Percentiles rank a stretch among this genome's conserved stretches.
These are phyloP conservation scores for Fraxinus sp. DNA, from an alignment of 305 asterid genomes.

Conservation along the genomic window DNA sequence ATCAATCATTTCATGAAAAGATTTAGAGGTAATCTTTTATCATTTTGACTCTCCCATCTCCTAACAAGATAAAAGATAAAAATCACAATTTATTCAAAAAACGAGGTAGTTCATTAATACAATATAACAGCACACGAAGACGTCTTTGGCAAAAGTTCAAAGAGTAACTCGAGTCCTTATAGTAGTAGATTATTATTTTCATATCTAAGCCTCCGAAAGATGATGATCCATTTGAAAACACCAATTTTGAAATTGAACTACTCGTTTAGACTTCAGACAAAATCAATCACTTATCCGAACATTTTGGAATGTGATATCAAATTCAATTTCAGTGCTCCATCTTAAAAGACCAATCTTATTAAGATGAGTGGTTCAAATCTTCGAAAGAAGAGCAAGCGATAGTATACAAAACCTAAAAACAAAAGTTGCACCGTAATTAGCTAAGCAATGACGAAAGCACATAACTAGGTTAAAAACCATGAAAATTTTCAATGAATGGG, in stretches of 20 bases:
- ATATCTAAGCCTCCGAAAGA: background rate
- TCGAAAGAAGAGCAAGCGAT: background rate
- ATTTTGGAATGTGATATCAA: too few species aligned
- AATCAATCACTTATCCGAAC: background rate
- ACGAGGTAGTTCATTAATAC: background rate
- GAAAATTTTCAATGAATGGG: background rate
- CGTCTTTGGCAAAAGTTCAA: background rate
- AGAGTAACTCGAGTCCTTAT: background rate
- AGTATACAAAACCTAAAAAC: background rate
- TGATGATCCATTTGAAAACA: background rate
- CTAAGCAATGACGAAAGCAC: conserved; percentile 35
- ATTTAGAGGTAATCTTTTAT: background rate
- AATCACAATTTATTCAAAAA: background rate
- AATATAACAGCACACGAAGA: background rate
- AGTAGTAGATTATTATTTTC: background rate
- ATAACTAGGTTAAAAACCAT: background rate
- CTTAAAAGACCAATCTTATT: too few species aligned
- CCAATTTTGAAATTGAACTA: background rate
- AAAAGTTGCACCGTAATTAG: background rate
- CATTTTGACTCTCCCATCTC: background rate
- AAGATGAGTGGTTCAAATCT: background rate
- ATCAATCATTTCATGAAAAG: conserved; percentile 7
- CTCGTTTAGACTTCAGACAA: background rate
- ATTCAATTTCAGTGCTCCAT: too few species aligned
- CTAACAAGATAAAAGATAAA: background rate